These are phyloP conservation scores for Moricandia arvensis DNA, from an alignment of 345 rosid genomes.

Conservation along the genomic window DNA sequence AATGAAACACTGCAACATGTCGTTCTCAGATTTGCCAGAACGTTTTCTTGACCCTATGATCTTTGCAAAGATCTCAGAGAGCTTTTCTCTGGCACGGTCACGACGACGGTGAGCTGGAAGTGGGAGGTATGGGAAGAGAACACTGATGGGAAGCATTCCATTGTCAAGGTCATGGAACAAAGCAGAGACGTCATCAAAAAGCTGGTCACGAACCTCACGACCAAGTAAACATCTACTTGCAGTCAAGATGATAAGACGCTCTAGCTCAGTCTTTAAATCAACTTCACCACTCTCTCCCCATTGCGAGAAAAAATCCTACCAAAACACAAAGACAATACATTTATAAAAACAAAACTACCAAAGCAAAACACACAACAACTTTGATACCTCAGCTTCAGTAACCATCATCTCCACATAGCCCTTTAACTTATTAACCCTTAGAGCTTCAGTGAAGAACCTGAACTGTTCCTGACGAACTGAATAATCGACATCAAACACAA, in stretches of 20 bases:
- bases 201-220: constrained; percentile 90
- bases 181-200: constrained; percentile 91
- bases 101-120: constrained; percentile 95
- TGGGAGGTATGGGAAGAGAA: constrained; percentile 87
- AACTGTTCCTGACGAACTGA: constrained; percentile 90
- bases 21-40: constrained; percentile 72
- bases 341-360: no score
- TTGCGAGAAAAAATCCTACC: constrained; percentile 84
- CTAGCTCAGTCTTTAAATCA: constrained; percentile 84
- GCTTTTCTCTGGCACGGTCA: constrained; percentile 82
- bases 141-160: constrained; percentile 98
- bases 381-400: constrained; percentile 72
- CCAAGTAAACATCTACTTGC: constrained; percentile 98
- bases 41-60: constrained; percentile 78
- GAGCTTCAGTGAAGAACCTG: constrained; percentile 87
- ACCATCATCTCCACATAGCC: constrained; percentile 98
- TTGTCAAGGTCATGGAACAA: constrained; percentile 94
- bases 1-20: constrained; percentile 95
- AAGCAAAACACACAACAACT: no score
- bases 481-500: constrained; percentile 93
- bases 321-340: not conserved
- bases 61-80: constrained; percentile 63
- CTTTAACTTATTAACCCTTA: constrained; percentile 76
- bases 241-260: constrained; percentile 92
- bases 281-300: constrained; percentile 98